phyloP scores from a whole-genome alignment of 192 early-diverging fungal genomes.

The Dimargaris verticillata region DNA sequence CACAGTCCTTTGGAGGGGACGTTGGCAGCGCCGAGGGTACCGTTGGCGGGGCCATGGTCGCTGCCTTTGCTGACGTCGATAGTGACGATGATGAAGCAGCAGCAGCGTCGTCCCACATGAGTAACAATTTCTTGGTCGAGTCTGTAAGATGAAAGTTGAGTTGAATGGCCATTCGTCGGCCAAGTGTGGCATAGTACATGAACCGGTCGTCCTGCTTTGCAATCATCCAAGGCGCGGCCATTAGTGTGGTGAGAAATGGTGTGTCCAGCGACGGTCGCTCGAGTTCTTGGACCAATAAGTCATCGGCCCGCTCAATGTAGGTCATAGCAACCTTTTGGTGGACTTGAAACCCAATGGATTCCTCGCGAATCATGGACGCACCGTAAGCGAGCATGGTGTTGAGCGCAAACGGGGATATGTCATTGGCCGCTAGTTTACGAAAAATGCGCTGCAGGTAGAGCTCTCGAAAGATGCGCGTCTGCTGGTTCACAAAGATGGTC shows the following conservation, averaged over 20 bases:
- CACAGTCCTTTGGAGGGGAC: no score
- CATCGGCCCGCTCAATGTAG: constrained; percentile 1
- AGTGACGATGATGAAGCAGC: no score
- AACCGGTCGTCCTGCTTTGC: background rate
- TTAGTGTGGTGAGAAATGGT: background rate
- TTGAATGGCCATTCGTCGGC: background rate
- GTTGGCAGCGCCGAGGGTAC: no score
- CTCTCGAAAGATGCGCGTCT: background rate
- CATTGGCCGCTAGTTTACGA: background rate
- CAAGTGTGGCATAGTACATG: background rate
- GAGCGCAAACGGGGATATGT: background rate
- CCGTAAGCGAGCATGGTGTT: constrained; percentile 2
- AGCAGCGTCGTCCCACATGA: no score
- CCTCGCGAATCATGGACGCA: no score
- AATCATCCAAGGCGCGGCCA: background rate
- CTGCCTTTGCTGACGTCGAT: no score
- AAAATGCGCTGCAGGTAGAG: background rate
- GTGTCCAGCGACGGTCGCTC: background rate
- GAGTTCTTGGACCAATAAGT: background rate
- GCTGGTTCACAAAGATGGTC: background rate
- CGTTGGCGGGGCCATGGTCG: no score
- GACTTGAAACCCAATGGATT: no score
- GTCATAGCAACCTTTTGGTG: background rate
- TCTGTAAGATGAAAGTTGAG: background rate
- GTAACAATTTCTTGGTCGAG: no score